phyloP scores from a whole-genome alignment of 768 basidiomycete genomes.

The Suillus weaverae region DNA sequence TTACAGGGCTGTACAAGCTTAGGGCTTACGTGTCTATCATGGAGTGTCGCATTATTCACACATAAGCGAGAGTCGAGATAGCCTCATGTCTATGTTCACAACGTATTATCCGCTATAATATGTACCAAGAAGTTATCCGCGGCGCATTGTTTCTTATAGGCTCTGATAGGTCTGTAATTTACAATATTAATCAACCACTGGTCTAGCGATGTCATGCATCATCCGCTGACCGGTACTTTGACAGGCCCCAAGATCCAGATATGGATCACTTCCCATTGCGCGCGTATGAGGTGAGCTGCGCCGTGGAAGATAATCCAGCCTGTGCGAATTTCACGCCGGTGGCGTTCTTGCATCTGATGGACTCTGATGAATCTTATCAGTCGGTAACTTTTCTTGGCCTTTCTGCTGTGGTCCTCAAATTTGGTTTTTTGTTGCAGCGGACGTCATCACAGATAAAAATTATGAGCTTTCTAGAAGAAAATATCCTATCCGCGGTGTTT shows the following conservation, averaged over 20 bases:
- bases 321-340: not conserved
- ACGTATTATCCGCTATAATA: not conserved
- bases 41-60: not conserved
- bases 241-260: not conserved
- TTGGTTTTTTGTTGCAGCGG: not conserved
- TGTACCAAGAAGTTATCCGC: not conserved
- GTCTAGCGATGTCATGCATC: too few relatives aligned
- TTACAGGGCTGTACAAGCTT: slow-evolving; percentile 5
- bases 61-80: not conserved
- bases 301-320: not conserved
- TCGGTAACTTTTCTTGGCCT: not conserved
- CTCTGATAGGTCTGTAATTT: too few relatives aligned
- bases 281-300: not conserved
- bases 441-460: not conserved
- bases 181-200: too few relatives aligned
- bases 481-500: not conserved
- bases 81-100: not conserved
- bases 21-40: slow-evolving; percentile 5
- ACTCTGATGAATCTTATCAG: not conserved
- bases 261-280: not conserved
- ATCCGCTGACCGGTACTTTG: too few relatives aligned
- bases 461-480: not conserved
- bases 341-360: not conserved
- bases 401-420: not conserved
- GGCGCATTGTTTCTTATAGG: too few relatives aligned